Percentiles rank a stretch among this genome's conserved stretches.
Evolutionary conservation across 345 rosid genomes (phyloP).

Genomic region (Gossypioides kirkii): DNA sequence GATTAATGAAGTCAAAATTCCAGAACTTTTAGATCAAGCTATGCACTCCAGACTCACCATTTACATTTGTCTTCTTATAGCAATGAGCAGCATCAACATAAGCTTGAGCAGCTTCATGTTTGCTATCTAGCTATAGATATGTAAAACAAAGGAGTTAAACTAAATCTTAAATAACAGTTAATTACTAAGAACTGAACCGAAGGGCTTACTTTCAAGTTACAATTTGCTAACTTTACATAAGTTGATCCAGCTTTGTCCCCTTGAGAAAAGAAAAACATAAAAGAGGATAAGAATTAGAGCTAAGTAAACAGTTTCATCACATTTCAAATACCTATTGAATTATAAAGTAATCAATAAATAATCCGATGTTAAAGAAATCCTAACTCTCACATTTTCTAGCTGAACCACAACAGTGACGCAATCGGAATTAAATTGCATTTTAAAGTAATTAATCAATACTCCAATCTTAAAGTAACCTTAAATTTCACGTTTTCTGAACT

Average conservation of each 20-base stretch:
- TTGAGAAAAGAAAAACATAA: constrained; percentile 21
- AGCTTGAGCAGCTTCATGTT: constrained; percentile 71
- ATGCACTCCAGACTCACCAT: constrained; percentile 32
- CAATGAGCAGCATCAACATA: constrained; percentile 70
- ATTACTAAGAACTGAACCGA: not conserved
- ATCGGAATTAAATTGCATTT: not conserved
- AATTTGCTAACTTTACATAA: constrained; percentile 50
- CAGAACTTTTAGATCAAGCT: not conserved
- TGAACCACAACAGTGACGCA: not conserved
- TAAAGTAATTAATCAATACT: not conserved
- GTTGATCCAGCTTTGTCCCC: constrained; percentile 71
- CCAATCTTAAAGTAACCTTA: not conserved
- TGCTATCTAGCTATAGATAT: constrained; percentile 52
- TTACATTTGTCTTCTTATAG: constrained; percentile 52
- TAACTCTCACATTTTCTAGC: not conserved
- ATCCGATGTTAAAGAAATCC: not conserved
- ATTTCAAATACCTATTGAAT: not conserved
- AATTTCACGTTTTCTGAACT: not conserved
- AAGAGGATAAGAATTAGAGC: not conserved
- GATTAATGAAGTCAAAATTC: not conserved
- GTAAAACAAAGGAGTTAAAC: not conserved
- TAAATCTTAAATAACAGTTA: not conserved
- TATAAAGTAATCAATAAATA: not conserved
- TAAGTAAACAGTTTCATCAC: not conserved
- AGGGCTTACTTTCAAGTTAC: constrained; percentile 50